These are phyloP conservation scores for Globisporangium cystogenes DNA, from an alignment of 352 stramenopile genomes.

Conservation along the genomic window DNA sequence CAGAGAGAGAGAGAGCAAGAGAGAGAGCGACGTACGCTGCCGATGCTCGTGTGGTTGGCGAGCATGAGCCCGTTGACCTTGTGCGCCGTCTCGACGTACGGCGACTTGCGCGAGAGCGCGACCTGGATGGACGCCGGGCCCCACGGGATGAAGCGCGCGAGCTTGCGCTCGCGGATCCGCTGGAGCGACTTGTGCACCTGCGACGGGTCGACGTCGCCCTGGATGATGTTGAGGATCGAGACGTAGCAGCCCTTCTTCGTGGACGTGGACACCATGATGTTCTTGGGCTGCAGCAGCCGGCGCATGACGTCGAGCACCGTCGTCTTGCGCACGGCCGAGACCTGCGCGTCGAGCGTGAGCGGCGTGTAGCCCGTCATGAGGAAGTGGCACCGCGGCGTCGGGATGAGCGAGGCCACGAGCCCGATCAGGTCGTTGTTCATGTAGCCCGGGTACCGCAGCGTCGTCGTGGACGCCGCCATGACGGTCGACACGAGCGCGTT, in stretches of 20 bases:
- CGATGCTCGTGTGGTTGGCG: slow-evolving; percentile 99
- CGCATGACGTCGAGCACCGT: slow-evolving; percentile 99
- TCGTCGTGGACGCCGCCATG: slow-evolving; percentile 98
- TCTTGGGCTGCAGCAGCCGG: slow-evolving; percentile 94
- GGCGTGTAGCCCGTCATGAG: slow-evolving; percentile 99
- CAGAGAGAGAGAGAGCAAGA: slow-evolving; percentile 5
- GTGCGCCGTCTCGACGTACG: slow-evolving; percentile 96
- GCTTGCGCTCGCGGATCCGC: slow-evolving; percentile 95
- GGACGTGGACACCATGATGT: slow-evolving; percentile 99
- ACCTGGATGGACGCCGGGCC: slow-evolving; percentile 99
- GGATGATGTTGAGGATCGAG: slow-evolving; percentile 99
- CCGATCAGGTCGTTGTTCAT: slow-evolving; percentile 99
- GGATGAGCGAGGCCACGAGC: slow-evolving; percentile 97
- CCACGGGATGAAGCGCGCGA: slow-evolving; percentile 98
- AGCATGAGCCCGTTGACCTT: slow-evolving; percentile 98
- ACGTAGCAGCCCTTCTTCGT: slow-evolving; percentile 98
- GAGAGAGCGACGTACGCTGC: slow-evolving; percentile 34
- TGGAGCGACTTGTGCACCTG: slow-evolving; percentile 98
- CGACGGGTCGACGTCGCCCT: slow-evolving; percentile 98
- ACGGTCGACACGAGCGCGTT: slow-evolving; percentile 99
- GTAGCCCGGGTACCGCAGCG: slow-evolving; percentile 95
- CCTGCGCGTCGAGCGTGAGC: slow-evolving; percentile 91
- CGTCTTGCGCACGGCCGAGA: slow-evolving; percentile 95
- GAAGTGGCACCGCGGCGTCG: slow-evolving; percentile 98
- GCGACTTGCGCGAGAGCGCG: slow-evolving; percentile 95